Evolutionary conservation across 208 protist genomes (phyloP), one percentile per base, ranked within the genome.

Genomic region (Crithidia bombi): DNA sequence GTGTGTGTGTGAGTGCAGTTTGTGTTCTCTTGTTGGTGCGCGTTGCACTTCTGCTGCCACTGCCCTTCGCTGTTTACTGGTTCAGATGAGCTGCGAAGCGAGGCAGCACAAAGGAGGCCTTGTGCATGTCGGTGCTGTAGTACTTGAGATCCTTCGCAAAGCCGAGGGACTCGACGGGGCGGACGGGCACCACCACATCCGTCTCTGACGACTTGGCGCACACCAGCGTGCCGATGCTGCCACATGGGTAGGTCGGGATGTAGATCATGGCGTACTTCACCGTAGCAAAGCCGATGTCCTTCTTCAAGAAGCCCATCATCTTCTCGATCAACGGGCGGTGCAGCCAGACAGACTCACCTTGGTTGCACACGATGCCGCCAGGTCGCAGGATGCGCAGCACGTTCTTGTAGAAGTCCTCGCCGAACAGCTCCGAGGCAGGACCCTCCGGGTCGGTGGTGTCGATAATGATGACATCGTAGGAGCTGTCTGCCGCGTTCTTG

Each of bases 381-480:
- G 88, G 85, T n/a, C 86, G 81, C 14, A 97, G 75, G 44, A 94
- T 91, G 63, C 86, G 85, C 46, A 89, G 41, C 17, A 95, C 73
- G 63, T 91, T 81, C 46, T 73, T 67, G 79, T 96, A 98, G 79
- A 98, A 98, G 7, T 77, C 88, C 52, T 75, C 81, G 3, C 90
- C 89, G 59, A 97, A 98, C 14, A 98, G 75, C 64, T 91, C 78
- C 26, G 88, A 92, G 23, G 92, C 94, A 19, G 94, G 93, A 5
- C 95, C 95, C n/a, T 86, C 89, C 32, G 94, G 96, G 68, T 98
- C 96, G 15, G 96, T 98, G 0, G 91, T 96, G 85, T 98, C 96
- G 55, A 98, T 92, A 78, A 98, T 98, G 64, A 98, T 86, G n/a
- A 98, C 87, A 73, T 98, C 96, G 73, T 96, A 98, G 12, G 58